Evolutionary conservation across 768 basidiomycete genomes (phyloP).

Genomic region (Boletus rubescentipes): DNA sequence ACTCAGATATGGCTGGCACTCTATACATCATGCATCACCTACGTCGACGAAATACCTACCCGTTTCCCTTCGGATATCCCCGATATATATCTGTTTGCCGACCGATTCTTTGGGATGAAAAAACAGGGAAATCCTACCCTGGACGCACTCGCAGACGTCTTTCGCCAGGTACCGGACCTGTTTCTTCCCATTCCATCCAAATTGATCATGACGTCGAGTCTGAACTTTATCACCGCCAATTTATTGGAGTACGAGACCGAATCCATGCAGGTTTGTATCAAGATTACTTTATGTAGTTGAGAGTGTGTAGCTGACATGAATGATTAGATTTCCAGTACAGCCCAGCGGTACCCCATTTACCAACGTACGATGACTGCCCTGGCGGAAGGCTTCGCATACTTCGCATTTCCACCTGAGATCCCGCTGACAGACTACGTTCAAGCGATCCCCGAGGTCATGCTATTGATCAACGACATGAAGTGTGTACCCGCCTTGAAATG

Average conservation of each 20-base stretch:
- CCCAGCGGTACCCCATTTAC: not conserved
- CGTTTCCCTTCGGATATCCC: not conserved
- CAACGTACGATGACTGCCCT: not conserved
- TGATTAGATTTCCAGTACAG: not conserved
- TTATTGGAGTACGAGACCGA: not conserved
- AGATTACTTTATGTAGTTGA: no score
- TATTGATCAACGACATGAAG: constrained; percentile 33
- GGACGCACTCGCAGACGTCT: not conserved
- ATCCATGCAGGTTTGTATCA: not conserved
- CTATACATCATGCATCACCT: not conserved
- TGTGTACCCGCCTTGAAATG: constrained; percentile 19
- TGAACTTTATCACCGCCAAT: not conserved
- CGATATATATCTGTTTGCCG: not conserved
- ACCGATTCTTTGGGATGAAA: not conserved
- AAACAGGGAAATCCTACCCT: not conserved
- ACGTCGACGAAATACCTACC: not conserved
- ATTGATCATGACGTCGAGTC: not conserved
- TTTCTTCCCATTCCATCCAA: not conserved
- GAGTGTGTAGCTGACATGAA: not conserved
- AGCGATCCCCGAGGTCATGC: not conserved
- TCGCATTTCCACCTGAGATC: not conserved
- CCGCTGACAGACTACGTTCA: not conserved
- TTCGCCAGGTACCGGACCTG: not conserved
- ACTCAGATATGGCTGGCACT: not conserved
- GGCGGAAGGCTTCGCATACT: not conserved